Base-by-base conservation (phyloP, 2,329 filamentous ascomycete species). In the Paecilomyces niveus region DNA sequence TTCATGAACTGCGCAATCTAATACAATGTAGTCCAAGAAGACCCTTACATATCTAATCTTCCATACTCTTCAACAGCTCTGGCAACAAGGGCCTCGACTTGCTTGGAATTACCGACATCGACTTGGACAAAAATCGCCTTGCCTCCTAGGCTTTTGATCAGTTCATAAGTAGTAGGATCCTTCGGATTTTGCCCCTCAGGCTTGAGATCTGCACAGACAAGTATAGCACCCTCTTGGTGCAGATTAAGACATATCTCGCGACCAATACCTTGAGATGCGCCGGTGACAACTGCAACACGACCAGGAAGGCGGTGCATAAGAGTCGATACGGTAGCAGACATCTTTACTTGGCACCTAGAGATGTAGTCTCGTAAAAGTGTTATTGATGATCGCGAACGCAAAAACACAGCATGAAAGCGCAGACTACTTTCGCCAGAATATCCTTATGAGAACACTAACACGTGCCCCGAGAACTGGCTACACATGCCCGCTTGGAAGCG, bases 11-110 rank as follows among this genome's bases (percentile, higher is more conserved):
- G 26, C 5, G 2, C 22, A 29, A 29, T 29, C 26, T 29, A 29
- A 29, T 29, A 4, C 26, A 2, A 29, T 29, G 7, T 29, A 29
- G 7, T 7, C 26, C 26, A 29, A 29, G 26, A 18, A 22, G 22
- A 22, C 22, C 21, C n/a, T 53, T 63, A 75, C 73, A 77, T 70
- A 61, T 77, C 73, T 7, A 78, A 49, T 18, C 72, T 61, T 7
- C 73, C 72, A 58, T 67, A 71, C n/a, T 63, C 64, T 49, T 66
- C 55, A 13, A 74, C 73, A 5, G 71, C 64, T 9, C 55, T 52
- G 10, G 62, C 21, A 0, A 79, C 66, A 33, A 78, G 55, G 0
- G 53, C 59, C 54, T 76, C 70, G 0, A 77, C 65, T 1, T 65
- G 63, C 9, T 56, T 53, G 0, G 65, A 64, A 1, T 66, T 63